phyloP scores from a whole-genome alignment of 1,284 basidiomycete genomes.

The Chiua sp. region DNA sequence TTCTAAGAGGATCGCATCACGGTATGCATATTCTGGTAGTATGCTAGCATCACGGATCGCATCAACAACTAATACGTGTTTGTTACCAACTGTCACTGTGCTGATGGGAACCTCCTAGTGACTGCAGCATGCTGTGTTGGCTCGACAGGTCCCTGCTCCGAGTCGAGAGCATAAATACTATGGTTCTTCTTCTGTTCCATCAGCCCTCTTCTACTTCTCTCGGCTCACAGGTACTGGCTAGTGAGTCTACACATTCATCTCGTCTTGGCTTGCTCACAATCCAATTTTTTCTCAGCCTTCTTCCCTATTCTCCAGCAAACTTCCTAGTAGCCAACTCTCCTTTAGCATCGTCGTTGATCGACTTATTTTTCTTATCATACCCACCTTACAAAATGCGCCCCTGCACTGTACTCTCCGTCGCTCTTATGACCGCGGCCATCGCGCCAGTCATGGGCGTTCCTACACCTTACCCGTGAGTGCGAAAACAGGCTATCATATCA shows the following conservation, averaged over 20 bases:
- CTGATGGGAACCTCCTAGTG: too few species aligned
- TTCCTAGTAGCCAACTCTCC: slow-evolving; percentile 10
- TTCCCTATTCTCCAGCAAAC: slow-evolving; percentile 9
- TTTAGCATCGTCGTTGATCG: slow-evolving; percentile 3
- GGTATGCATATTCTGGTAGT: too few species aligned
- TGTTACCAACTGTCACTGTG: neutral
- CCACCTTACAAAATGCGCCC: slow-evolving; percentile 12
- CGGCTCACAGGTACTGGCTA: slow-evolving; percentile 27
- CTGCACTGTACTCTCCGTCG: neutral
- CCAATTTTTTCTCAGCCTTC: slow-evolving; percentile 6
- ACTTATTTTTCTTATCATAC: slow-evolving; percentile 1
- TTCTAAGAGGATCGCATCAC: too few species aligned
- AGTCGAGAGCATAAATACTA: slow-evolving; percentile 6
- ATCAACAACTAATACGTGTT: neutral
- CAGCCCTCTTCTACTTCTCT: slow-evolving; percentile 17
- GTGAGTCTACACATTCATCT: slow-evolving; percentile 12
- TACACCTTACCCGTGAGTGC: slow-evolving; percentile 4
- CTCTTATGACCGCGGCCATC: slow-evolving; percentile 4
- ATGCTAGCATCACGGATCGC: too few species aligned
- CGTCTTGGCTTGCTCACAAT: neutral
- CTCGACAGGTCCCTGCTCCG: neutral
- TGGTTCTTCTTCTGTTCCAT: neutral
- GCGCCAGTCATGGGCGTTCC: slow-evolving; percentile 15
- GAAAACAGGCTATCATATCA: neutral
- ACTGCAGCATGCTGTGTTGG: neutral